Conservation (phyloP, 163 green algal species). For the Scenedesmus sp. region DNA sequence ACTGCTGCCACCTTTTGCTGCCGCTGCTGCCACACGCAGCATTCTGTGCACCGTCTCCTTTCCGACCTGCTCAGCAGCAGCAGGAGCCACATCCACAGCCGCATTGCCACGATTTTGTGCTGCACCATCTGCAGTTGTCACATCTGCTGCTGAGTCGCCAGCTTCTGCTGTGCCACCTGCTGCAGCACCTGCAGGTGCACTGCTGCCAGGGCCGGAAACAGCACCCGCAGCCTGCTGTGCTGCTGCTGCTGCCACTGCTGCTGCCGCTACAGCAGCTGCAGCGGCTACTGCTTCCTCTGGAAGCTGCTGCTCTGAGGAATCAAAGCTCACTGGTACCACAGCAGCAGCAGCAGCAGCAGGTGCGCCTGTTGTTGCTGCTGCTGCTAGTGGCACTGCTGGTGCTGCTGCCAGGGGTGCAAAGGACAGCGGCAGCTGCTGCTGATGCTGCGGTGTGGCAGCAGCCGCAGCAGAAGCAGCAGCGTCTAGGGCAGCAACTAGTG, state of each 20-base stretch:
- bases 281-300: neutral
- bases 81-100: neutral
- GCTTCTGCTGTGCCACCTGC: neutral
- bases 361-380: neutral
- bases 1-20: neutral
- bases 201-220: neutral
- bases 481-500: neutral
- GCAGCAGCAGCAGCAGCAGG: conserved; percentile 1
- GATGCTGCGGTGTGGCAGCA: neutral
- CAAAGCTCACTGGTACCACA: neutral
- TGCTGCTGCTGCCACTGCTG: neutral
- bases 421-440: neutral
- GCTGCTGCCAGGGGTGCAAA: neutral
- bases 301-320: neutral
- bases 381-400: neutral
- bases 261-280: neutral
- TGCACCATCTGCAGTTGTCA: too few relatives aligned
- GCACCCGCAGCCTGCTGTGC: neutral
- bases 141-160: too few relatives aligned
- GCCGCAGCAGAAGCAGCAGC: neutral
- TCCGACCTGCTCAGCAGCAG: neutral
- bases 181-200: neutral
- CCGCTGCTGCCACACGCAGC: neutral
- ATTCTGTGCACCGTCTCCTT: neutral
- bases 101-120: too few relatives aligned